Evolutionary conservation across 106 monocot genomes (phyloP), one percentile per base, ranked within the genome.

Genomic region (Platanthera zijinensis): DNA sequence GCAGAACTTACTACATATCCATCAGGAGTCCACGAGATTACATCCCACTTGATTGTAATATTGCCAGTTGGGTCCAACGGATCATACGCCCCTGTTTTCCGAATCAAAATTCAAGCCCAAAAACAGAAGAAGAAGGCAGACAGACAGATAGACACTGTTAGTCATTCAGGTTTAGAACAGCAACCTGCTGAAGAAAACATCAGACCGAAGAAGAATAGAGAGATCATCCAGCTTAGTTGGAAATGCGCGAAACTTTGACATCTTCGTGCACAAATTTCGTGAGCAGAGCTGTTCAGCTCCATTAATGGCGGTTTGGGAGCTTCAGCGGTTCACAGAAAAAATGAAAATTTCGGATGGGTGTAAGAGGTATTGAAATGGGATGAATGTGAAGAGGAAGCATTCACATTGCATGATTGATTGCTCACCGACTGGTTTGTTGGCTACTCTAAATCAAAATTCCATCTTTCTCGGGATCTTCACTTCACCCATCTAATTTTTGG

Each of bases 41-140:
- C 78, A 76, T 92, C 92, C 92, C 92, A 92, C 84, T 89, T 92
- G 28, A 92, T 81, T 8, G 91, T 92, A 21, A 92, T 92, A 76
- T 92, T 89, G 17, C 89, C 92, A 3, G 71, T 89, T n/a, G 92
- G 92, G 14, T 92, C 89, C 76, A 92, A 57, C n/a, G 86, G 92
- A 82, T 92, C 92, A 77, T 92, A 92, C 18, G 89, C 92, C 69
- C 73, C 92, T 69, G 22, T 39, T n/a, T 50, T 15, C 22, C 17
- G 77, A 64, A 70, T 21, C 47, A 50, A 73, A 76, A 74, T 15
- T 21, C 19, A 59, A 28, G 48, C 6, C 18, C 2, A 11, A 1
- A 11, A 15, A 17, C n/a, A 14, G n/a, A 61, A 61, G n/a, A 25
- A 25, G n/a, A n/a, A n/a, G n/a, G n/a, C n/a, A n/a, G 25, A 25